These are phyloP conservation scores for Rhododendron molle DNA, from an alignment of 148 eudicot species.

Conservation along the genomic window DNA sequence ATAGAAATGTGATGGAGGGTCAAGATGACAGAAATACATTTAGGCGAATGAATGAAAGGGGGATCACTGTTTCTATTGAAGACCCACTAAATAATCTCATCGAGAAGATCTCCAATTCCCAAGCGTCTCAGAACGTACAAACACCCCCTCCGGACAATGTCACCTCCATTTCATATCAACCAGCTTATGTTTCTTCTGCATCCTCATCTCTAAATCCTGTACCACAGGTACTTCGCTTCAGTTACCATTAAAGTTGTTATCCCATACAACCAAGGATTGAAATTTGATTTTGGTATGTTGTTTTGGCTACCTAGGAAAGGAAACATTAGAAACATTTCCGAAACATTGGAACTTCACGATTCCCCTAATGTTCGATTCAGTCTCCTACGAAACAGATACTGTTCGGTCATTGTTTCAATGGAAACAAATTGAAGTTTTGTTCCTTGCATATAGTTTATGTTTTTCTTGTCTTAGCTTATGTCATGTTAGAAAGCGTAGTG, in stretches of 20 bases:
- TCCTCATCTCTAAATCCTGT: constrained; percentile 13
- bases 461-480: background rate
- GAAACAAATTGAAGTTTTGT: background rate
- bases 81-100: constrained; percentile 3
- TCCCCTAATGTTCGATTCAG: background rate
- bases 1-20: constrained; percentile 13
- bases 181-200: constrained; percentile 14
- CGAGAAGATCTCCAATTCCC: constrained; percentile 7
- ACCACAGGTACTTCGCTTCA: constrained; percentile 12
- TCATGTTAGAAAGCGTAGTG: background rate
- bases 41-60: constrained; percentile 10
- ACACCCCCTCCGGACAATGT: background rate
- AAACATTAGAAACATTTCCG: background rate
- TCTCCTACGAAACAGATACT: background rate
- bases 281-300: background rate
- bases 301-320: background rate
- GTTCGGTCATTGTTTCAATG: background rate
- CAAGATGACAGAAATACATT: constrained; percentile 3
- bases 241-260: background rate
- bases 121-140: background rate
- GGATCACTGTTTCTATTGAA: constrained; percentile 3
- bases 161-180: constrained; percentile 1
- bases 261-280: background rate
- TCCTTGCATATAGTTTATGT: background rate
- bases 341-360: background rate